Percentiles rank a stretch among this genome's conserved stretches.
phyloP scores from a whole-genome alignment of 768 basidiomycete species.

The Daedaleopsis sinensis region DNA sequence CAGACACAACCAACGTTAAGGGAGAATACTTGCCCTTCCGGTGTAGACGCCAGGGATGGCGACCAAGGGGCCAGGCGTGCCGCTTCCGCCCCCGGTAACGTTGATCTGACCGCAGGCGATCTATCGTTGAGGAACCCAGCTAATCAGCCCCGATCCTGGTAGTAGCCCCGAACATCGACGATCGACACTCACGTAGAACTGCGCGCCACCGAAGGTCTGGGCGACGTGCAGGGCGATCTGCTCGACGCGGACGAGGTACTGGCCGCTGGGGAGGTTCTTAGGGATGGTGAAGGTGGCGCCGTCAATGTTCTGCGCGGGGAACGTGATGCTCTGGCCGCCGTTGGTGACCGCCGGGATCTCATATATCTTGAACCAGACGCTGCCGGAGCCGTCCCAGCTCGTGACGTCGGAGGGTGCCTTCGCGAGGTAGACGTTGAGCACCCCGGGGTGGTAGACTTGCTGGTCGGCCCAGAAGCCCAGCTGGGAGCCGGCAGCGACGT shows the following conservation, averaged over 20 bases:
- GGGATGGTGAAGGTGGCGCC: slow-evolving; percentile 36
- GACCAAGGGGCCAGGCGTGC: slow-evolving; percentile 36
- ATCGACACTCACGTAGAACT: slow-evolving; percentile 31
- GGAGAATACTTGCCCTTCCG: slow-evolving; percentile 17
- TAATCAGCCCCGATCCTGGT: background rate
- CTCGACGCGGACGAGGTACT: slow-evolving; percentile 38
- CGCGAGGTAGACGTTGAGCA: slow-evolving; percentile 36
- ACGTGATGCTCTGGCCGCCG: slow-evolving; percentile 20
- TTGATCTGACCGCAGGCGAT: slow-evolving; percentile 39
- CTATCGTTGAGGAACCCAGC: background rate
- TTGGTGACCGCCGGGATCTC: slow-evolving; percentile 32
- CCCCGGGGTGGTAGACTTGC: slow-evolving; percentile 31
- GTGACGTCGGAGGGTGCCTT: slow-evolving; percentile 29
- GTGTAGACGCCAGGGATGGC: slow-evolving; percentile 39
- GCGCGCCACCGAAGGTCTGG: slow-evolving; percentile 31
- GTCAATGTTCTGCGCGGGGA: slow-evolving; percentile 17
- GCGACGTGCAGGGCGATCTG: slow-evolving; percentile 34
- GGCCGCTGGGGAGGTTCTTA: slow-evolving; percentile 32
- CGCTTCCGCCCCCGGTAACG: slow-evolving; percentile 36
- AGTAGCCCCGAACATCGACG: background rate
- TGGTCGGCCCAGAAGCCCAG: slow-evolving; percentile 34
- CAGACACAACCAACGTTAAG: background rate
- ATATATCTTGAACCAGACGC: slow-evolving; percentile 47
- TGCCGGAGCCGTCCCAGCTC: slow-evolving; percentile 43
- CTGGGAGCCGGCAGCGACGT: slow-evolving; percentile 31